A percentile compares a stretch with the other conserved stretches of the same genome.
Evolutionary conservation across 352 stramenopile genomes (phyloP).

Genomic region (Phytophthora nicotianae): DNA sequence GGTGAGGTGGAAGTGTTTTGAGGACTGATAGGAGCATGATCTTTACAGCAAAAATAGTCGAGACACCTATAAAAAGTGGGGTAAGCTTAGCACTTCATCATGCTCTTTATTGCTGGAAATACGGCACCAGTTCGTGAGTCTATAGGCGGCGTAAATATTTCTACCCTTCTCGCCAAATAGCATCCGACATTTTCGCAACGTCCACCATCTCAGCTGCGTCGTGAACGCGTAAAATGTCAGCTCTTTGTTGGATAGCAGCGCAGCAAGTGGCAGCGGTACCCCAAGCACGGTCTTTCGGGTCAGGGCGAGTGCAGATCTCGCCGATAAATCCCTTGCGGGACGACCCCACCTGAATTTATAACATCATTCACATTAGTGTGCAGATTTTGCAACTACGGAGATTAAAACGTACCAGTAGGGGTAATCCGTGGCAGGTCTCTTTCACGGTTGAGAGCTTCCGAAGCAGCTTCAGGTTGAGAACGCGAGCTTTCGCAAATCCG

Average conservation of each 20-base stretch:
- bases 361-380: not conserved
- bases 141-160: constrained; percentile 11
- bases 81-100: not conserved
- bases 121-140: constrained; percentile 4
- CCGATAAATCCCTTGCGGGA: constrained; percentile 98
- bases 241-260: constrained; percentile 72
- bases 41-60: constrained; percentile 23
- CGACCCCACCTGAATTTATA: constrained; percentile 74
- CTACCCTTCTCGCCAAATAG: constrained; percentile 78
- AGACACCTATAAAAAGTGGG: constrained; percentile 15
- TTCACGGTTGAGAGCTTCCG: constrained; percentile 73
- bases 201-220: constrained; percentile 93
- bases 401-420: constrained; percentile 51
- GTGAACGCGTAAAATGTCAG: constrained; percentile 96
- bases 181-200: constrained; percentile 90
- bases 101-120: constrained; percentile 9
- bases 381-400: not conserved
- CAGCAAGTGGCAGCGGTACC: constrained; percentile 94
- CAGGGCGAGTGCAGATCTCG: constrained; percentile 85
- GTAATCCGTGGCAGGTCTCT: constrained; percentile 45
- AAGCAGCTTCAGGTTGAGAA: constrained; percentile 93
- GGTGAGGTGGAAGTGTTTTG: constrained; percentile 12
- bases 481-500: constrained; percentile 96
- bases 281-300: constrained; percentile 91
- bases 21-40: not conserved